Base-by-base conservation (phyloP, 1,139 yeast species). In the Candida labiduridarum region DNA sequence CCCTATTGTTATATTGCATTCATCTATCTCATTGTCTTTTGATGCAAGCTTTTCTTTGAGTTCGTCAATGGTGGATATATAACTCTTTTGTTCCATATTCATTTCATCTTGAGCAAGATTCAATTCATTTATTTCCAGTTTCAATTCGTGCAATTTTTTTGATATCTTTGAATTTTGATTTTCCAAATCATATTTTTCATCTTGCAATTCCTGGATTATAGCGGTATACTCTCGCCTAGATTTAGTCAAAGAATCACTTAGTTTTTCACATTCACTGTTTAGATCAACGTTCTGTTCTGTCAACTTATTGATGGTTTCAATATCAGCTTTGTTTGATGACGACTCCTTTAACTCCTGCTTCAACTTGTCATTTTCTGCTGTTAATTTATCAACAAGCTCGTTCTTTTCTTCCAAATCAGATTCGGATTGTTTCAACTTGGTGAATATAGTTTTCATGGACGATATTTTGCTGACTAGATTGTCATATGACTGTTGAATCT, bases 371-470 rank as follows among this genome's bases (percentile, higher is more conserved):
- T 68, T 66, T 42, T 72, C 75, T 25, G 60, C 61, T 5, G 60
- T 64, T 19, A 75, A 59, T 29, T 44, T 50, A 39, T 54, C 65
- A 44, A 65, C 62, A 58, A 65, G 54, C 63, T 74, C 82, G 57
- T 82, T 83, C 0, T 84, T 72, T 40, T 72, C 73, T 46, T 84
- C 87, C 39, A 91, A 72, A 57, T 90, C 96, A 9, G 76, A 76
- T 56, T 94, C 87, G 0, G 95, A 77, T 53, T 83, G 85, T 61
- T 87, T 87, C 90, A 87, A 85, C 58, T 87, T 86, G 50, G 78
- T 79, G 64, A 88, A 87, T 2, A 87, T 79, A 0, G 87, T 72
- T 61, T 89, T 90, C 89, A 94, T 90, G 2, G 89, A 83, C 1
- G 96, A 82, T 31, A 94, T 74, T 63, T 89, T 82, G 55, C 84